Percentiles rank a stretch among this genome's conserved stretches.
Evolutionary conservation across 805 yeast genomes (phyloP).

Genomic region (Saccharomycopsis selenospora): DNA sequence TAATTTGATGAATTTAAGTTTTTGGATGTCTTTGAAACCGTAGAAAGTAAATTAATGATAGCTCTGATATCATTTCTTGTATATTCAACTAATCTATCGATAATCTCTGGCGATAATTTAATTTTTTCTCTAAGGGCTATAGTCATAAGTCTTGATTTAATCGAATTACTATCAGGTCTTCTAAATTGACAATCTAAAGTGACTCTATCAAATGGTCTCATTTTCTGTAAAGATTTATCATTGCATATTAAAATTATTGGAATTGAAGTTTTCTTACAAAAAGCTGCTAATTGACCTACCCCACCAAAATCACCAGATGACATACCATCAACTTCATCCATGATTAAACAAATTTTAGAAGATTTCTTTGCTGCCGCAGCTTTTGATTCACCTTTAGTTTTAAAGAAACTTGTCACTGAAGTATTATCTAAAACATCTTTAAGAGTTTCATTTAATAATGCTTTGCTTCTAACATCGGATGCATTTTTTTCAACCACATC

Average conservation of each 20-base stretch:
- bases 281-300: conserved; percentile 85
- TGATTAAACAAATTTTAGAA: conserved; percentile 64
- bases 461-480: conserved; percentile 84
- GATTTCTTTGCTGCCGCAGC: conserved; percentile 35
- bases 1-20: conserved; percentile 56
- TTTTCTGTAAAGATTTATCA: conserved; percentile 85
- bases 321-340: conserved; percentile 99
- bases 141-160: conserved; percentile 79
- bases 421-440: conserved; percentile 71
- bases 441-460: conserved; percentile 58
- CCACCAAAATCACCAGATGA: conserved; percentile 99
- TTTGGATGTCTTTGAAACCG: conserved; percentile 70
- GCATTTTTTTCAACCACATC: conserved; percentile 77
- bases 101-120: conserved; percentile 68
- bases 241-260: conserved; percentile 93
- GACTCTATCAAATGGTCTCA: conserved; percentile 89
- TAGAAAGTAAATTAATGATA: conserved; percentile 80
- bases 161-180: conserved; percentile 77
- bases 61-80: conserved; percentile 92
- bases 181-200: conserved; percentile 77
- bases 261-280: conserved; percentile 76
- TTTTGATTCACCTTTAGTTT: conserved; percentile 28
- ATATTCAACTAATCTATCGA: conserved; percentile 77
- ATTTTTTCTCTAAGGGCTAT: conserved; percentile 82
- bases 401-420: conserved; percentile 74